Base-by-base conservation (phyloP, 2,329 filamentous ascomycete genomes). In the Acrodontium crateriforme region DNA sequence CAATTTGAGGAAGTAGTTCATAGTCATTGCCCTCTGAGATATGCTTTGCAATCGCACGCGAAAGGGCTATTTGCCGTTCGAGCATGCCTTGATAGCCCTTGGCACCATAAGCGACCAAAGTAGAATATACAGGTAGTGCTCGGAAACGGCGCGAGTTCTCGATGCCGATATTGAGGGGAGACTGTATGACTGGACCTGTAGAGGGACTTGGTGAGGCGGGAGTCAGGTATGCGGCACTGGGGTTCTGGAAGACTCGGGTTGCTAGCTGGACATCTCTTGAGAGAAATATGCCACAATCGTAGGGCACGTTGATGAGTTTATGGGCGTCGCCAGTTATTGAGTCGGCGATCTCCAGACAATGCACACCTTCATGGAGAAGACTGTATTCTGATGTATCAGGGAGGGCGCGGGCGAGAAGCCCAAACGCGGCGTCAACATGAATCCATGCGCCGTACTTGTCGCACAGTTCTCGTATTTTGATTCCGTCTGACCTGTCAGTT, bases 241-340 rank as follows among this genome's bases (percentile, higher is more conserved):
- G 72, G 54, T 94, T 94, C 34, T 70, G 65, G 54, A 87, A 92
- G 7, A 84, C 74, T 4, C 67, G 55, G 16, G 64, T 60, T 1
- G 77, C 67, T 9, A 71, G 58, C 3, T 55, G 44, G 6, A 68
- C 56, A 36, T 78, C 69, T 11, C 73, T 71, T 28, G 75, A 82
- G 42, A 92, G 70, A 63, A 93, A 91, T 54, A 94, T 78, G 23
- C 85, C 87, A 44, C 78, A 85, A 53, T 94, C 87, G 45, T 94
- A 94, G 0, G 87, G 85, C 24, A 93, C 83, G 41, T 94, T 94
- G 35, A 95, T 67, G n/a, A 93, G 58, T 49, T 94, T 94, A 54
- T 95, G 87, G 0, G 70, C 79, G 45, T 94, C 85, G 2, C 79
- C 75, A 0, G 82, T 76, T 41, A 94, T 84, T 27, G 81, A 91